phyloP scores from a whole-genome alignment of 495 filamentous ascomycete species.

The Penicillium goetzii region DNA sequence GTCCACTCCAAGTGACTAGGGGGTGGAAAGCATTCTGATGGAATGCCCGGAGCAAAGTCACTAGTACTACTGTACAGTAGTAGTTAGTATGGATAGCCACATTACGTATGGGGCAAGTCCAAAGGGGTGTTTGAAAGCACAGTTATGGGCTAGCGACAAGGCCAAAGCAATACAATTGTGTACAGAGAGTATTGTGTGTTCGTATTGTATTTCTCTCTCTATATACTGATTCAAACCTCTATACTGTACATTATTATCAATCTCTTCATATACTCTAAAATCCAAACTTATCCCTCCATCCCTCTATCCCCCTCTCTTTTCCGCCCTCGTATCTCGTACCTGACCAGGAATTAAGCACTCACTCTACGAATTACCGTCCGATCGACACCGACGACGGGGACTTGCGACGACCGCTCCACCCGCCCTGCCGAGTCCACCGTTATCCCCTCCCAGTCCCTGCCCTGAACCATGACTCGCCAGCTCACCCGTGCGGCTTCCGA shows the following conservation, averaged over 20 bases:
- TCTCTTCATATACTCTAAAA: not conserved
- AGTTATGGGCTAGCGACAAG: not conserved
- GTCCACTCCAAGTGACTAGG: slow-evolving; percentile 9
- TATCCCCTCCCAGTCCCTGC: slow-evolving; percentile 7
- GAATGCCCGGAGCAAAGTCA: not conserved
- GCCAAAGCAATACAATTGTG: not conserved
- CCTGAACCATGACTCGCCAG: slow-evolving; percentile 18
- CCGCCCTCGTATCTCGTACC: slow-evolving; percentile 10
- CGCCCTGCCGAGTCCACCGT: slow-evolving; percentile 25
- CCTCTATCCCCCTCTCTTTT: not conserved
- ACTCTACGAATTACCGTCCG: slow-evolving; percentile 7
- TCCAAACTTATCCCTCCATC: not conserved
- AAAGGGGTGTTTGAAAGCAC: not conserved
- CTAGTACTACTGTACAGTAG: not conserved
- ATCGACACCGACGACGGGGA: slow-evolving; percentile 8
- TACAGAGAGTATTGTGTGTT: not conserved
- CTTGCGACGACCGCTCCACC: slow-evolving; percentile 37
- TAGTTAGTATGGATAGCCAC: not conserved
- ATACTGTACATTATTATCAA: not conserved
- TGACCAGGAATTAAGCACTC: not conserved
- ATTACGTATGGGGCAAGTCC: not conserved
- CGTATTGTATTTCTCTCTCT: not conserved
- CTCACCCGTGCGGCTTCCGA: slow-evolving; percentile 3
- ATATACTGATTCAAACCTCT: not conserved
- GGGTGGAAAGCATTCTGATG: not conserved